A percentile compares a stretch with the other conserved stretches of the same genome.
These are phyloP conservation scores for Pyrenula massariospora DNA, from an alignment of 495 filamentous ascomycete genomes.

Conservation along the genomic window DNA sequence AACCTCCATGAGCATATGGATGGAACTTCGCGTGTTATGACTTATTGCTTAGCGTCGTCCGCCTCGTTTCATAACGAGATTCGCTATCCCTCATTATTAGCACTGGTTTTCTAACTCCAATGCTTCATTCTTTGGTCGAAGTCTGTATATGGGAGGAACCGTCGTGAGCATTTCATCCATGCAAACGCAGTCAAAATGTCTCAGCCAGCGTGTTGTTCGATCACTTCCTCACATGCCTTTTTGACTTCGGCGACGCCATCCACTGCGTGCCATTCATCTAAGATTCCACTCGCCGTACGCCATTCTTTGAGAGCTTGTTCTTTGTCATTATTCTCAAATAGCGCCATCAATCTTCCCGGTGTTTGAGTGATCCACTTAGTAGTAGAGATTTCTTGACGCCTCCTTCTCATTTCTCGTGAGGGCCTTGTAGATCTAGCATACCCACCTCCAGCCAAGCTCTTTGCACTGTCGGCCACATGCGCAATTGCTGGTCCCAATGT, in stretches of 20 bases:
- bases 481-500: constrained; percentile 67
- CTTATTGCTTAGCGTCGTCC: no score
- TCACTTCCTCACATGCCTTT: constrained; percentile 44
- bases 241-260: constrained; percentile 49
- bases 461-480: constrained; percentile 71
- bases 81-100: no score
- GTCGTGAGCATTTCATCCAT: no score
- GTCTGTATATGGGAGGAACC: no score
- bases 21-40: no score
- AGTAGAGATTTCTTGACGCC: constrained; percentile 16
- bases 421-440: constrained; percentile 19
- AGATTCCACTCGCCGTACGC: constrained; percentile 31
- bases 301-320: constrained; percentile 50
- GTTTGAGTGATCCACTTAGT: constrained; percentile 61
- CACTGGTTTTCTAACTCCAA: no score
- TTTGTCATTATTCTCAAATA: constrained; percentile 36
- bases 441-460: constrained; percentile 46
- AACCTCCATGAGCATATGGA: no score
- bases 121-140: no score
- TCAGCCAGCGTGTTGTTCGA: constrained; percentile 18
- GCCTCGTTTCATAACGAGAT: no score
- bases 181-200: no score
- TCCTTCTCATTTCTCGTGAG: constrained; percentile 44
- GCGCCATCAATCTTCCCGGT: constrained; percentile 34
- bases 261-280: constrained; percentile 45